phyloP scores from a whole-genome alignment of 2,329 filamentous ascomycete species.

The Pyricularia sp. region DNA sequence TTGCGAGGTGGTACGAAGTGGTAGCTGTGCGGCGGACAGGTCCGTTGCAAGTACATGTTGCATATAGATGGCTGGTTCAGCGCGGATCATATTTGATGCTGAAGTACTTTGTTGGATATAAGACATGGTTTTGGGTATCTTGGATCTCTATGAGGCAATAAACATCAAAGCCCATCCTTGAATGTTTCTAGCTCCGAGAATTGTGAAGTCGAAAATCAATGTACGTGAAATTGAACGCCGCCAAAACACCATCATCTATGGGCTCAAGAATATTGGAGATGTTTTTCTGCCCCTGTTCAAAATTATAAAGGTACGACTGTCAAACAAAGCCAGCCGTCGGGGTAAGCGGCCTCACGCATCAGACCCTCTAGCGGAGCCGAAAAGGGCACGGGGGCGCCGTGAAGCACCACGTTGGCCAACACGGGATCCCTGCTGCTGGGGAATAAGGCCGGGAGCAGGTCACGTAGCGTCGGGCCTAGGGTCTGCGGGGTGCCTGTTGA shows the following conservation, averaged over 20 bases:
- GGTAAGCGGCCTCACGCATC: conserved; percentile 73
- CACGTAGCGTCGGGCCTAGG: conserved; percentile 69
- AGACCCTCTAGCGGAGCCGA: conserved; percentile 71
- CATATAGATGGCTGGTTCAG: conserved; percentile 1
- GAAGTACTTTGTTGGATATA: background rate
- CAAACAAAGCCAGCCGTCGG: conserved; percentile 85
- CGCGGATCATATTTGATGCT: background rate
- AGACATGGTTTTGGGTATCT: background rate
- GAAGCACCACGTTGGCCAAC: conserved; percentile 73
- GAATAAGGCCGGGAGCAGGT: conserved; percentile 71
- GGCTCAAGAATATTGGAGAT: too few relatives aligned
- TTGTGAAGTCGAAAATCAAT: background rate
- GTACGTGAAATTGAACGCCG: too few relatives aligned
- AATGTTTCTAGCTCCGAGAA: background rate
- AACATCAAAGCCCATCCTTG: background rate
- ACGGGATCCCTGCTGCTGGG: conserved; percentile 78
- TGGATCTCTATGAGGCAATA: background rate
- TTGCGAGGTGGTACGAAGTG: background rate
- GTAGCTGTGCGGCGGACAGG: background rate
- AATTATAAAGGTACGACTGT: conserved; percentile 61
- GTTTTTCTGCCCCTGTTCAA: background rate
- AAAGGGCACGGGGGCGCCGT: conserved; percentile 79
- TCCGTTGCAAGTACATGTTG: background rate
- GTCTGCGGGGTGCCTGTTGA: conserved; percentile 28
- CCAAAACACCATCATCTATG: too few relatives aligned